Conservation (phyloP, 1,139 yeast genomes). For the Taiozyma sp. region DNA sequence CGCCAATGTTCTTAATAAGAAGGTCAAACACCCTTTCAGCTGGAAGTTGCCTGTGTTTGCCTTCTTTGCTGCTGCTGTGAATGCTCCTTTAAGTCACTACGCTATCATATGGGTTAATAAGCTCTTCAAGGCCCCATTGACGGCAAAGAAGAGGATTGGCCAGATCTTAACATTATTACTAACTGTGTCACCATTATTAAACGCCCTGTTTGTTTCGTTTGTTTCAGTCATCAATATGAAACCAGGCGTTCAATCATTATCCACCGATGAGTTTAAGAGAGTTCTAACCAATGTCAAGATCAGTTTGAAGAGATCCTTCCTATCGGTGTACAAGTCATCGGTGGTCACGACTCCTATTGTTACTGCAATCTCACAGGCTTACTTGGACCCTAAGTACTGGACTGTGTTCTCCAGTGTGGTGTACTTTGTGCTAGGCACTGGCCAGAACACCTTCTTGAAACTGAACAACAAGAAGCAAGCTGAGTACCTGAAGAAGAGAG, state of each 20-base stretch:
- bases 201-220: constrained; percentile 50
- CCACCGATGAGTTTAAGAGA: constrained; percentile 15
- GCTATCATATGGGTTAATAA: constrained; percentile 36
- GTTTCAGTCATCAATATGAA: constrained; percentile 36
- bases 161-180: constrained; percentile 45
- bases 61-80: constrained; percentile 60
- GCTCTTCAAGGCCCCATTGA: constrained; percentile 37
- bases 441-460: constrained; percentile 67
- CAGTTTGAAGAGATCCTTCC: constrained; percentile 46
- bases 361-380: constrained; percentile 68
- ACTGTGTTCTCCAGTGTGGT: constrained; percentile 75
- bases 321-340: constrained; percentile 56
- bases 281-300: constrained; percentile 12
- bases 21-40: constrained; percentile 26
- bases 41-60: constrained; percentile 44
- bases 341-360: constrained; percentile 61
- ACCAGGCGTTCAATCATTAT: constrained; percentile 14
- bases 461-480: constrained; percentile 28
- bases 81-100: constrained; percentile 72
- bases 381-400: constrained; percentile 72
- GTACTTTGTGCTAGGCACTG: constrained; percentile 70
- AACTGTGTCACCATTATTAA: constrained; percentile 52
- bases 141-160: constrained; percentile 32
- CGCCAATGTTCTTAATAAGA: constrained; percentile 9
- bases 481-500: constrained; percentile 24